phyloP scores from a whole-genome alignment of 2,329 filamentous ascomycete genomes.

The Coleophoma eucalyptorum region DNA sequence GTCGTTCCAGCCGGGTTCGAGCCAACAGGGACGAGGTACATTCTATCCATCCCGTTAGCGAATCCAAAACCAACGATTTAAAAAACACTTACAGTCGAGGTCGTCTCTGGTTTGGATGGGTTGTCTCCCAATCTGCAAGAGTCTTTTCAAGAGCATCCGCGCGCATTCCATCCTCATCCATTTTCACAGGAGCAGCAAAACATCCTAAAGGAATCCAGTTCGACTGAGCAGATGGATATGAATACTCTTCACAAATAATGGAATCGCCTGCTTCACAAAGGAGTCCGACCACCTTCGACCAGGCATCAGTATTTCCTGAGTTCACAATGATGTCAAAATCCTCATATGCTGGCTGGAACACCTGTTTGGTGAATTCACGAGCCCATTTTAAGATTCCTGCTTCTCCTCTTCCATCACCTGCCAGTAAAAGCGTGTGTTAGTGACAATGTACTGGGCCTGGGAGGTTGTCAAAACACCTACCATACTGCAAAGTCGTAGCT shows the following conservation, averaged over 20 bases:
- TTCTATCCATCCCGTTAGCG: not conserved
- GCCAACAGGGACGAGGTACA: not conserved
- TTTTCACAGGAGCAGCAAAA: slow-evolving; percentile 18
- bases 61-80: not conserved
- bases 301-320: slow-evolving; percentile 28
- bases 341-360: not conserved
- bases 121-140: slow-evolving; percentile 19
- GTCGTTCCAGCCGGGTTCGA: not conserved
- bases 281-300: slow-evolving; percentile 26
- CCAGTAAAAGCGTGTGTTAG: not conserved
- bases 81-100: slow-evolving; percentile 15
- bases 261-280: slow-evolving; percentile 24
- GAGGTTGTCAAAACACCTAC: not conserved
- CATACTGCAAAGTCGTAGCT: not conserved
- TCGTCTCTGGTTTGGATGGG: not conserved
- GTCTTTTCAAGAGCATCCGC: slow-evolving; percentile 14
- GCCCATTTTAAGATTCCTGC: slow-evolving; percentile 1
- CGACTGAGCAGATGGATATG: slow-evolving; percentile 28
- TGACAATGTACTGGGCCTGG: not conserved
- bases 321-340: slow-evolving; percentile 19
- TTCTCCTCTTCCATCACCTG: slow-evolving; percentile 8
- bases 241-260: slow-evolving; percentile 27
- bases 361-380: slow-evolving; percentile 11
- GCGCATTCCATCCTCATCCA: slow-evolving; percentile 24
- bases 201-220: slow-evolving; percentile 26